These are phyloP conservation scores for Nyctanthes arbortristis DNA, from an alignment of 257 asterid species.

Conservation along the genomic window DNA sequence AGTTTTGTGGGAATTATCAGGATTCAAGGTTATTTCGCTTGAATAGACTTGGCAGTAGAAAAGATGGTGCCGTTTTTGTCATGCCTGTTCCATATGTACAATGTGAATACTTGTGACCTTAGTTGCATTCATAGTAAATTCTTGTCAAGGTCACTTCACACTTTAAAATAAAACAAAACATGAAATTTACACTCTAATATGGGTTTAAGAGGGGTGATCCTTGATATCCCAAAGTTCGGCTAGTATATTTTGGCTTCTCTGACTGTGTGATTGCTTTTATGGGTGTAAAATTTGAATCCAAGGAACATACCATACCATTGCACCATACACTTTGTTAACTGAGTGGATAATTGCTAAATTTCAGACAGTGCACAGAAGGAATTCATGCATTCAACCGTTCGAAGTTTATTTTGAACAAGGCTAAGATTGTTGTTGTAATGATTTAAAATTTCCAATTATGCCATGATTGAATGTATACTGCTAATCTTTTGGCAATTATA, in stretches of 20 bases:
- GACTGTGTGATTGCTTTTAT: not conserved
- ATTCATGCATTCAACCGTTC: not conserved
- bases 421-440: not conserved
- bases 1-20: slow-evolving; percentile 12
- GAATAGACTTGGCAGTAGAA: no score
- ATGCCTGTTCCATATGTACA: slow-evolving; percentile 7
- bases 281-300: slow-evolving; percentile 8
- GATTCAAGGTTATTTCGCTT: slow-evolving; percentile 33
- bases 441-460: slow-evolving; percentile 7
- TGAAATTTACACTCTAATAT: not conserved
- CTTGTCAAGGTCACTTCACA: slow-evolving; percentile 2
- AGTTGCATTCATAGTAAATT: slow-evolving; percentile 4
- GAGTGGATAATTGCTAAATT: not conserved
- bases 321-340: not conserved
- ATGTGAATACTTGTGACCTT: slow-evolving; percentile 7
- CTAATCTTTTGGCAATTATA: not conserved
- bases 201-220: not conserved
- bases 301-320: not conserved
- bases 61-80: no score
- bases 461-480: not conserved
- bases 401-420: not conserved
- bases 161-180: not conserved
- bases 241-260: slow-evolving; percentile 13
- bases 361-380: not conserved
- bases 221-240: slow-evolving; percentile 3